Evolutionary conservation across 2,329 filamentous ascomycete species (phyloP), one percentile per base, ranked within the genome.

Genomic region (Thelonectria discophora): DNA sequence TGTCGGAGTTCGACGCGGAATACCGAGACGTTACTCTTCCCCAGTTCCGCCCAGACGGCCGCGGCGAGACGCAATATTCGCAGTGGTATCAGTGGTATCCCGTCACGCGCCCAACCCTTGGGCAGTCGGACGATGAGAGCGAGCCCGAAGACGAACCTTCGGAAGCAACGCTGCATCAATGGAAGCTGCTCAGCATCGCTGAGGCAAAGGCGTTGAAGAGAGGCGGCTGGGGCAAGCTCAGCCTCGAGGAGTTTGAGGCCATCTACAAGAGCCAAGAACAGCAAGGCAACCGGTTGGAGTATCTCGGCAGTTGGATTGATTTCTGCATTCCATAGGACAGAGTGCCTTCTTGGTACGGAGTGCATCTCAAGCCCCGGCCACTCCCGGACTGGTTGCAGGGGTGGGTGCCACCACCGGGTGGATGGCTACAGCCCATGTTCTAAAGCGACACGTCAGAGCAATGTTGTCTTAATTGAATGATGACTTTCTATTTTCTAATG

Each of bases 241-340:
- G 79, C 72, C 94, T 89, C 66, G 83, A 85, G 1, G 95, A 98
- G 76, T 96, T 98, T 76, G 88, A 92, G 70, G 80, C 81, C 40
- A 88, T 90, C 51, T 92, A 95, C 79, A 86, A 88, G 68, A 82
- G 82, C n/a, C 84, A 88, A 65, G 86, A 89, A 66, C 86, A 87
- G 21, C 79, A 81, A 27, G 84, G 83, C 13, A 87, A 88, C 72
- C 80, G 89, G 55, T 82, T 94, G 63, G 91, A 92, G 68, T 94
- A 97, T 76, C 82, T 97, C 48, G 92, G 92, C 62, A 92, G 88
- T 70, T 98, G 94, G 94, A 92, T 97, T 76, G 94, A 97, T 74
- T 88, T 89, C 74, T 90, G 87, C 74, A 89, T 90, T 67, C 87
- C 87, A 13, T 87, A 81, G 15, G 87, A 81, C 75, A 49, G 48